Evolutionary conservation across 306 rosid species (phyloP).

Genomic region (Benincasa hispida): DNA sequence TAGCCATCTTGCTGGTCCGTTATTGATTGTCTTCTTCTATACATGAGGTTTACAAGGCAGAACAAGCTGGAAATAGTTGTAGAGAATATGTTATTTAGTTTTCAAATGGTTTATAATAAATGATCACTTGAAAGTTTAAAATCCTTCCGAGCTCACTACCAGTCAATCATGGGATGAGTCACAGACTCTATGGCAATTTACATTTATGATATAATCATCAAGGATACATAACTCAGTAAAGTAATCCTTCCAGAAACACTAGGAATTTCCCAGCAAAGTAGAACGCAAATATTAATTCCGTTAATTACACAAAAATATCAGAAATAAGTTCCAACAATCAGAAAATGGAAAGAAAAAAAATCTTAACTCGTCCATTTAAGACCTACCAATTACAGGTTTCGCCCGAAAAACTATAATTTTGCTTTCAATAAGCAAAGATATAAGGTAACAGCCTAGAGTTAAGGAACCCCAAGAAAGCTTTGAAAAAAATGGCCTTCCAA

Average conservation of each 20-base stretch:
- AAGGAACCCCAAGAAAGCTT: not conserved
- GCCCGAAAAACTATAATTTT: not conserved
- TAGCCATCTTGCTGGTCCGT: not conserved
- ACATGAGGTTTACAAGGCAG: not conserved
- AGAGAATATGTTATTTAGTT: not conserved
- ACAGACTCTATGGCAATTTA: not conserved
- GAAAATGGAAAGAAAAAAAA: not conserved
- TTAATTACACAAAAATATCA: not conserved
- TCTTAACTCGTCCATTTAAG: not conserved
- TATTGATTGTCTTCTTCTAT: not conserved
- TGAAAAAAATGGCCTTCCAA: not conserved
- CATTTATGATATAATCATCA: not conserved
- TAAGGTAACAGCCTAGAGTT: not conserved
- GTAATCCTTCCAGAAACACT: not conserved
- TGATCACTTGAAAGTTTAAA: not conserved
- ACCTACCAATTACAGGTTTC: not conserved
- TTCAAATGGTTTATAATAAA: not conserved
- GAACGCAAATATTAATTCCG: not conserved
- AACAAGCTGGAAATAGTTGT: not conserved
- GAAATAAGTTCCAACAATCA: not conserved
- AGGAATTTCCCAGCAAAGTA: not conserved
- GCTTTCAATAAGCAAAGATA: not conserved
- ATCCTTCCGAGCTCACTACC: not conserved
- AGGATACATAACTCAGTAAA: not conserved
- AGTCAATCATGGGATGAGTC: not conserved